A percentile compares a stretch with the other conserved stretches of the same genome.
These are phyloP conservation scores for Umbelopsis sp. DNA, from an alignment of 192 early-diverging fungal species.

Conservation along the genomic window DNA sequence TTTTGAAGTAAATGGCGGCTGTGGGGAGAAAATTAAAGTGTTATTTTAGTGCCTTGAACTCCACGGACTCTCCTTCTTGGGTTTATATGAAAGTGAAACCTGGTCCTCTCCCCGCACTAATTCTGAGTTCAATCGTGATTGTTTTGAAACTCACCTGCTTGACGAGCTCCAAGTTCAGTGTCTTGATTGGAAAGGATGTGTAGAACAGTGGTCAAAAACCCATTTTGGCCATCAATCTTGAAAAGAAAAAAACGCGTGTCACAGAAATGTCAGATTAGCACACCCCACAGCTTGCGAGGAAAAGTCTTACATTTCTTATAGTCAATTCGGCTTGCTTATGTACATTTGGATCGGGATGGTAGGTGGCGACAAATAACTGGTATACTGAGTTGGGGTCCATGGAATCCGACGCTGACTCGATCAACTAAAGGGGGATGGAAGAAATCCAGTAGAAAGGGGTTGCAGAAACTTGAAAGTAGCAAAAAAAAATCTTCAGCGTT, in stretches of 20 bases:
- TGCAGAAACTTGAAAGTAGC: neutral
- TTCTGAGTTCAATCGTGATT: neutral
- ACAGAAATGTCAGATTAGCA: neutral
- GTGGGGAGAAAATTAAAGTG: neutral
- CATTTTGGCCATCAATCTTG: slow-evolving; percentile 46
- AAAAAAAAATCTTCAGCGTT: neutral
- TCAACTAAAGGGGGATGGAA: neutral
- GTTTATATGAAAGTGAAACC: too few relatives aligned
- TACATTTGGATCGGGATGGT: slow-evolving; percentile 75
- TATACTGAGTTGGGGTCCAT: slow-evolving; percentile 67
- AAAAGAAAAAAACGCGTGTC: slow-evolving; percentile 9
- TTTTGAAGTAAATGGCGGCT: slow-evolving; percentile 89
- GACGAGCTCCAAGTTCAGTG: slow-evolving; percentile 53
- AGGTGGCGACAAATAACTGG: slow-evolving; percentile 73
- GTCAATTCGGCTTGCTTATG: slow-evolving; percentile 83
- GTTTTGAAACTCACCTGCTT: slow-evolving; percentile 50
- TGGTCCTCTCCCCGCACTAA: neutral
- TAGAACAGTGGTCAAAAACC: slow-evolving; percentile 51
- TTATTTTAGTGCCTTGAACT: too few relatives aligned
- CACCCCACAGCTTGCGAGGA: neutral
- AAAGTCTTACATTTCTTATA: slow-evolving; percentile 63
- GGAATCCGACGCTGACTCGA: neutral
- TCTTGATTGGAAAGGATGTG: slow-evolving; percentile 55
- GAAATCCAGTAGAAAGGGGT: neutral
- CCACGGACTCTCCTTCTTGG: too few relatives aligned